Evolutionary conservation across 352 stramenopile genomes (phyloP), one percentile per base, ranked within the genome.

Genomic region (Nothophytophthora sp.): DNA sequence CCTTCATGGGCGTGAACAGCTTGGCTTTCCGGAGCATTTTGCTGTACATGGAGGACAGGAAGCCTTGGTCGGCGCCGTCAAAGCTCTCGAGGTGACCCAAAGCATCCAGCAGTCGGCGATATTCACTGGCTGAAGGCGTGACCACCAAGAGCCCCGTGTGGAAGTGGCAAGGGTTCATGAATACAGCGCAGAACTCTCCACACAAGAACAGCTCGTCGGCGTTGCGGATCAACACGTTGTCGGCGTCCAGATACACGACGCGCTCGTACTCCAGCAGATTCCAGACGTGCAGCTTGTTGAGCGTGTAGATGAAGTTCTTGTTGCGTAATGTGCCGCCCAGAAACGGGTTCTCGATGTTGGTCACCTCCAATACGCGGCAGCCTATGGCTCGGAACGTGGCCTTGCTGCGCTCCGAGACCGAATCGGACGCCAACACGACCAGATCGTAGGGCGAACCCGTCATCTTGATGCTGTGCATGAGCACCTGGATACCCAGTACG

Each of bases 141-240:
- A 96, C 83, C 12, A 96, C 86, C 16, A 96, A 51, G 15, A 96
- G 46, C 0, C 86, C 86, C 29, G 86, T 96, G 63, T 96, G 86
- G 66, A 96, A 96, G 55, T 96, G 85, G 42, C 86, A 96, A 10
- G 86, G 86, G 64, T 96, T 96, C 86, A 95, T 95, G 40, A 95
- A 96, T 45, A 96, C 84, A 28, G 85, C 86, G 55, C 86, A 96
- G 55, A 96, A 93, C 37, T 90, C 63, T 22, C 84, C 86, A 40
- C 86, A 95, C 2, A 86, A 52, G 42, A 96, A 96, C 11, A 96
- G 73, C 64, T 95, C 84, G 55, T 96, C 86, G 34, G 89, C 67
- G 62, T 95, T 95, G 53, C 84, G 83, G 45, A 96, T 86, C 46
- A 95, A 62, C 36, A 96, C 76, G 49, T 96, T 96, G 70, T 96